Evolutionary conservation across 176 grass and related monocot genomes (phyloP), one percentile per base, ranked within the genome.

Genomic region (Thinopyrum elongatum): DNA sequence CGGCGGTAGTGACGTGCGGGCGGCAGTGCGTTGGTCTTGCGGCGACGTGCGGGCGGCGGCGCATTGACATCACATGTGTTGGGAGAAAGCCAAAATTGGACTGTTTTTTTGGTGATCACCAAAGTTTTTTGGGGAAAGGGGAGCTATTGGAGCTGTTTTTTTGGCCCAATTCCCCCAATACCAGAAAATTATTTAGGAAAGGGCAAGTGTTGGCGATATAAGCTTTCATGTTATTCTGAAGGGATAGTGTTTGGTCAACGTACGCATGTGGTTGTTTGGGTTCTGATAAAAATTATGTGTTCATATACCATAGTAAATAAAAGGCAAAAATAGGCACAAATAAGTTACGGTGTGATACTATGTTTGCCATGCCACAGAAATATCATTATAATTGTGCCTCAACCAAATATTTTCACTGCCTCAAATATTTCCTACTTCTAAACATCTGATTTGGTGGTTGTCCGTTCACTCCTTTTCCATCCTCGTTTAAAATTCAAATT

Each of bases 401-500:
- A 33, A 42, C 68, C 57, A 76, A 80, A 59, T 85, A 47, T 89
- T 85, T 67, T 51, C 26, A 31, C 23, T 29, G 23, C 31, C 55
- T 74, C 10, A 75, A 81, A 55, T 76, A 22, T 58, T 58, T 58
- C 17, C 53, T 58, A 22, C 53, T 58, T 58, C 17, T 58, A 58
- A 58, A 58, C 19, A 58, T 58, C 53, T 53, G 16, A 53, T 53
- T 17, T 53, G 49, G 49, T 58, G 53, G 51, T 57, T 57, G 51
- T 57, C 51, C 17, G 16, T 57, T 57, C 51, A 57, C 51, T 57
- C 51, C 51, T 57, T 57, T 57, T 57, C 51, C 51, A 57, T 57
- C 51, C 51, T 57, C 6, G 51, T 58, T 58, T 58, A 58, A 58
- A 58, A 58, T 58, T 58, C 7, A 19, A 8, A 22, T 58, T 22